phyloP scores from a whole-genome alignment of 2,329 filamentous ascomycete species.

The Beauveria medogensis region DNA sequence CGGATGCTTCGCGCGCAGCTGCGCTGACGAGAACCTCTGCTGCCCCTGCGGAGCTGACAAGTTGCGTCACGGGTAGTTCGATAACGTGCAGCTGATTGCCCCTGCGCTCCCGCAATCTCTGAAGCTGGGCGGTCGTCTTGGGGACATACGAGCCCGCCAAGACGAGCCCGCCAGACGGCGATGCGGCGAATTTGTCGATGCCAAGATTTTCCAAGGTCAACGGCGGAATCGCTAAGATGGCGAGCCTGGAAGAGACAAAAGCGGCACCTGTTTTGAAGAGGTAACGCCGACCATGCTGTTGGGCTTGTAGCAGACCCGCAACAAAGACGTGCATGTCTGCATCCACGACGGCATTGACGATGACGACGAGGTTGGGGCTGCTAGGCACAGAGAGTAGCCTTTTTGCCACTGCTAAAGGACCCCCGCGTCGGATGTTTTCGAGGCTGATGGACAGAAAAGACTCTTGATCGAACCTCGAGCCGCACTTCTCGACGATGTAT shows the following conservation, averaged over 20 bases:
- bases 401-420: conserved; percentile 19
- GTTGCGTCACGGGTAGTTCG: conserved; percentile 14
- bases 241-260: conserved; percentile 38
- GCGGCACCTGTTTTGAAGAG: conserved; percentile 31
- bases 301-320: conserved; percentile 34
- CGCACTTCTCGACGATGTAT: conserved; percentile 45
- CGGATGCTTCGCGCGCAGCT: conserved; percentile 9
- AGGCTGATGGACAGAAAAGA: conserved; percentile 22
- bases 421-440: conserved; percentile 23
- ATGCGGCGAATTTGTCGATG: conserved; percentile 17
- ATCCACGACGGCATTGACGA: conserved; percentile 46
- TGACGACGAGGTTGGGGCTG: conserved; percentile 31
- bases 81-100: conserved; percentile 13
- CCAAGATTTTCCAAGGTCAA: conserved; percentile 36
- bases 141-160: conserved; percentile 47
- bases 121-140: conserved; percentile 41
- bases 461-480: conserved; percentile 18
- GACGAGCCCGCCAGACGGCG: conserved; percentile 37
- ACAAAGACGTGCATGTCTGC: conserved; percentile 49
- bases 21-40: conserved; percentile 8
- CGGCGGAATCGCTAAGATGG: conserved; percentile 40
- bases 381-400: conserved; percentile 25
- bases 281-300: conserved; percentile 24
- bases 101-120: conserved; percentile 13
- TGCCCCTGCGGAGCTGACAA: conserved; percentile 10